Evolutionary conservation across 176 grass and related monocot genomes (phyloP).

Genomic region (Bothriochloa decipiens): DNA sequence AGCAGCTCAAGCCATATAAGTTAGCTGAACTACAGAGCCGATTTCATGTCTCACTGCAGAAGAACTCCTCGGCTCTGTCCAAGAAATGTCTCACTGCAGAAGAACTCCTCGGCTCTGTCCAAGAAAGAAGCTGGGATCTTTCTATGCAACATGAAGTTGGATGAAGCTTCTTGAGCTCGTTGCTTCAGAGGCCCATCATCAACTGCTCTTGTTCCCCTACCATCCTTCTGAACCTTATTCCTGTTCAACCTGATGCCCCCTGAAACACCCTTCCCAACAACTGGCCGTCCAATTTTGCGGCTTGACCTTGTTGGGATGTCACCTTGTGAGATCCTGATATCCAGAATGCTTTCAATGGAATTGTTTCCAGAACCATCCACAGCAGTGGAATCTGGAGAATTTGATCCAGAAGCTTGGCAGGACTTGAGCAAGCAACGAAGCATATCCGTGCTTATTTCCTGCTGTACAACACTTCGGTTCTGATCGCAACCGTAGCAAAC

Average conservation of each 20-base stretch:
- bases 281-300: conserved; percentile 56
- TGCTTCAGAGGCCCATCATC: conserved; percentile 73
- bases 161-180: conserved; percentile 64
- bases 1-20: conserved; percentile 5
- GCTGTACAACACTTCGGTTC: conserved; percentile 82
- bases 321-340: conserved; percentile 57
- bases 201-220: conserved; percentile 55
- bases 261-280: conserved; percentile 61
- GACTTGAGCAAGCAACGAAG: conserved; percentile 75
- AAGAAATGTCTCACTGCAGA: too few species aligned
- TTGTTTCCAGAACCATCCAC: conserved; percentile 50
- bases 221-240: conserved; percentile 73
- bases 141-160: conserved; percentile 80
- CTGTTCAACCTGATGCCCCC: conserved; percentile 57
- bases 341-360: conserved; percentile 49
- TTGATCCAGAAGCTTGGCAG: conserved; percentile 52
- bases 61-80: conserved; percentile 88
- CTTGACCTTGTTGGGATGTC: conserved; percentile 62
- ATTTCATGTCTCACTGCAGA: conserved; percentile 56
- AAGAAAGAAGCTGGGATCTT: conserved; percentile 87
- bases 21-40: conserved; percentile 12
- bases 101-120: conserved; percentile 88
- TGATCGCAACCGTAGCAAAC: conserved; percentile 92
- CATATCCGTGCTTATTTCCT: conserved; percentile 98
- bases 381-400: conserved; percentile 46